Conservation (phyloP, 31 red algal genomes). For the Asparagopsis taxiformis region DNA sequence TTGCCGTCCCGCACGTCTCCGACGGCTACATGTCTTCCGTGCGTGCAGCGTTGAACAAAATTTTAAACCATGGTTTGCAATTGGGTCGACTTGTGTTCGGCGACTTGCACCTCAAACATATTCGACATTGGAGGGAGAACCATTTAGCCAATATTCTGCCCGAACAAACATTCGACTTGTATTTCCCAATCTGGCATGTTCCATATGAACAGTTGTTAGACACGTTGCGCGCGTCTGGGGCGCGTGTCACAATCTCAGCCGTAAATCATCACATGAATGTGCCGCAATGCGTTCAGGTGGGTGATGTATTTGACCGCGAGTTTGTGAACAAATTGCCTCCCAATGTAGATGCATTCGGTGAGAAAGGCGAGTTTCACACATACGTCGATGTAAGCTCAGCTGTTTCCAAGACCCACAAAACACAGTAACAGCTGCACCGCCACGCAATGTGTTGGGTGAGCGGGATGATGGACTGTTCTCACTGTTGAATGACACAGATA, state of each 20-base stretch:
- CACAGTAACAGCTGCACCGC: no score
- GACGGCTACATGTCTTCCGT: constrained; percentile 28
- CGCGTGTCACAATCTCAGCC: constrained; percentile 17
- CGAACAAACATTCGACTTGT: constrained; percentile 2
- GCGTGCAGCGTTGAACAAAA: constrained; percentile 5
- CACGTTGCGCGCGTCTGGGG: constrained; percentile 22
- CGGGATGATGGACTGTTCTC: no score
- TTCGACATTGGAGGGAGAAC: constrained; percentile 57
- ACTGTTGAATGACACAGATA: not conserved
- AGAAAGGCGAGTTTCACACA: constrained; percentile 83
- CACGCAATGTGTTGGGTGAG: no score
- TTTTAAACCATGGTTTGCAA: constrained; percentile 37
- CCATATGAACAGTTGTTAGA: constrained; percentile 36
- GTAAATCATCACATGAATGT: constrained; percentile 19
- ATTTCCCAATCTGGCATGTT: constrained; percentile 56
- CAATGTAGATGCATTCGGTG: constrained; percentile 64
- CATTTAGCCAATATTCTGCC: constrained; percentile 8
- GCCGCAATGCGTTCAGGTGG: constrained; percentile 20
- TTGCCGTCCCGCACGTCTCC: constrained; percentile 51
- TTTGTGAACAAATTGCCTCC: constrained; percentile 32
- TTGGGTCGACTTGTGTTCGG: constrained; percentile 59
- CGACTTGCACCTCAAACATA: constrained; percentile 65
- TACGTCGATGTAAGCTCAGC: constrained; percentile 18
- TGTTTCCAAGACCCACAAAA: not conserved
- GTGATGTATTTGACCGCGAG: constrained; percentile 40